Base-by-base conservation (phyloP, 2,329 filamentous ascomycete genomes). In the Aspergillus melleus region DNA sequence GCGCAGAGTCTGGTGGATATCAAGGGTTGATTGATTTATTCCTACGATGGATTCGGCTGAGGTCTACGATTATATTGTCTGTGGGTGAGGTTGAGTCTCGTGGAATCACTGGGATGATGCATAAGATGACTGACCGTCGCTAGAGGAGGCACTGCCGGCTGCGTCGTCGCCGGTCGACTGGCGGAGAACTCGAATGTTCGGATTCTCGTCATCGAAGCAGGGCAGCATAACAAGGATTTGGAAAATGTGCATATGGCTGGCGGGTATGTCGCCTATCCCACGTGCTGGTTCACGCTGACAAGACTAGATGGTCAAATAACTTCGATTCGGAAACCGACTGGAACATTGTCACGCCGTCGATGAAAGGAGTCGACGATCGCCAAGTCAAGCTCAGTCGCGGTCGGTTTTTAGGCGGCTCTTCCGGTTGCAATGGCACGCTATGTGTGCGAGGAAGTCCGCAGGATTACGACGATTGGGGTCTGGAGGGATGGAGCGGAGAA, bases 401-500 rank as follows among this genome's bases (percentile, higher is more conserved):
- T 3, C 73, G 74, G 24, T 80, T 79, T 57, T 68, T 80, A 2
- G 76, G 78, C 12, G 78, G 77, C 16, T 75, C 70, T 52, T 78
- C 74, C 65, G 78, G 78, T 9, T 75, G 73, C 55, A 81, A 80
- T 61, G 78, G 77, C 20, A 80, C 77, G 0, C 71, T 80, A 20
- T 79, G 76, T 57, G 70, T 80, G 36, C 74, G 77, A 6, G 79
- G 78, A 6, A 68, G 68, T 24, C 77, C 76, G 59, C 77, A 80
- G 59, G 78, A 80, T 51, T 81, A 76, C 58, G 83, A 87, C 69
- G 83, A 87, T 59, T 86, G 85, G 85, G 78, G 71, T 2, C 63
- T 80, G 76, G 39, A 74, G 5, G 84, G 82, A 2, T 85, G 85
- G 84, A 81, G 77, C 57, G 83, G 85, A 4, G 80, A 83, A 4